Percentiles rank a stretch among this genome's conserved stretches.
These are phyloP conservation scores for Solanum lycopersicoides DNA, from an alignment of 257 asterid species.

Conservation along the genomic window DNA sequence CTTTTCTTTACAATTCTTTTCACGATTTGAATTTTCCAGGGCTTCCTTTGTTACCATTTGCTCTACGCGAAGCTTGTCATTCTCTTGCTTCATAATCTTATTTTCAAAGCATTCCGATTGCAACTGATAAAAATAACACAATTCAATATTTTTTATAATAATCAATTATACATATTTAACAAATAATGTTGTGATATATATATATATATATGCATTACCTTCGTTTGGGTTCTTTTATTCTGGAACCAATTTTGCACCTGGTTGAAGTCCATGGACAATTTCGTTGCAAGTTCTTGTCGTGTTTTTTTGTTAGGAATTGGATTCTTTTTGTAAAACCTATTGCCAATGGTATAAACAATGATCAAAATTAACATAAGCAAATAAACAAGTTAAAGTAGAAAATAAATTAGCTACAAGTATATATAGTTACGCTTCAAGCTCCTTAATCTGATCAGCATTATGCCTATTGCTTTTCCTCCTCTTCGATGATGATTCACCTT, in stretches of 20 bases:
- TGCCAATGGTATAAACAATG: not conserved
- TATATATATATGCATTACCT: not conserved
- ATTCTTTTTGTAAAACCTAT: constrained; percentile 60
- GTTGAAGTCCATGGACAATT: not conserved
- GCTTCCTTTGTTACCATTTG: constrained; percentile 48
- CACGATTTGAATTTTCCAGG: constrained; percentile 49
- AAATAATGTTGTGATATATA: no score
- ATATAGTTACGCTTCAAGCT: constrained; percentile 47
- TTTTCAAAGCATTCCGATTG: constrained; percentile 66
- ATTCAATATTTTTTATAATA: not conserved
- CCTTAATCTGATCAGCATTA: constrained; percentile 58
- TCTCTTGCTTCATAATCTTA: constrained; percentile 48
- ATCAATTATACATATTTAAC: not conserved
- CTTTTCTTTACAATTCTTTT: constrained; percentile 36
- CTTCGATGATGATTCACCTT: constrained; percentile 14
- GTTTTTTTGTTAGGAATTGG: constrained; percentile 66
- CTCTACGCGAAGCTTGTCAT: constrained; percentile 65
- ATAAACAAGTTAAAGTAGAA: not conserved
- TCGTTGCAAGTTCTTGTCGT: not conserved
- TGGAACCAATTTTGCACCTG: not conserved
- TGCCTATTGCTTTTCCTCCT: constrained; percentile 20
- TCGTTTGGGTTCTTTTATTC: not conserved
- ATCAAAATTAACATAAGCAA: not conserved
- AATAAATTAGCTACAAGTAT: not conserved
- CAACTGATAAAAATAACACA: constrained; percentile 19